These are phyloP conservation scores for Cetradonia linearis DNA, from an alignment of 495 filamentous ascomycete species.

Conservation along the genomic window DNA sequence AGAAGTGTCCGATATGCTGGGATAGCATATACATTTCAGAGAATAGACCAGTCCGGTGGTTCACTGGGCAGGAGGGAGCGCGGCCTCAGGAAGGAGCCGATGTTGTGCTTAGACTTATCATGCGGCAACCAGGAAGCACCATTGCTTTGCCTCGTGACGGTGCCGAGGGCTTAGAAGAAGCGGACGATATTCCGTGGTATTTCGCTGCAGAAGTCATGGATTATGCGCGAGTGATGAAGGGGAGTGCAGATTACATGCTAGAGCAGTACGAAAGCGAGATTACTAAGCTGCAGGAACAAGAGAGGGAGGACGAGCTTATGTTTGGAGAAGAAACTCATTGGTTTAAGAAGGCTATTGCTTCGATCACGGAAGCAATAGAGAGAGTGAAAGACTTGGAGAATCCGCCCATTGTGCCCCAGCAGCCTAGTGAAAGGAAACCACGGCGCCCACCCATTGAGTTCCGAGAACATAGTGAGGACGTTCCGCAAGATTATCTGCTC, in stretches of 20 bases:
- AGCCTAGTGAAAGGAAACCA: slow-evolving; percentile 39
- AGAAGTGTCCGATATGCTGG: slow-evolving; percentile 95
- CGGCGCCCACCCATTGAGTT: slow-evolving; percentile 41
- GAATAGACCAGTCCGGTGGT: slow-evolving; percentile 84
- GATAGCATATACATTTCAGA: slow-evolving; percentile 82
- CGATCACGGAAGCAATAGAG: slow-evolving; percentile 61
- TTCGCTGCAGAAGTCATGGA: slow-evolving; percentile 88
- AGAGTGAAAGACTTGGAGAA: slow-evolving; percentile 63
- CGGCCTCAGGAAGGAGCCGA: slow-evolving; percentile 75
- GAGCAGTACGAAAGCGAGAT: slow-evolving; percentile 72
- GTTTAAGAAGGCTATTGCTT: slow-evolving; percentile 69
- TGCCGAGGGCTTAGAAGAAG: slow-evolving; percentile 52
- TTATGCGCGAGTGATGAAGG: slow-evolving; percentile 93
- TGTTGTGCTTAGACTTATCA: slow-evolving; percentile 76
- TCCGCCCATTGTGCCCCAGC: slow-evolving; percentile 47
- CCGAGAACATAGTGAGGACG: slow-evolving; percentile 35
- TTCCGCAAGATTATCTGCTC: slow-evolving; percentile 45
- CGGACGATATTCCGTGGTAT: slow-evolving; percentile 83
- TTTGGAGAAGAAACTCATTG: slow-evolving; percentile 91
- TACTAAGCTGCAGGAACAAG: slow-evolving; percentile 59
- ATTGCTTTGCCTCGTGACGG: slow-evolving; percentile 80
- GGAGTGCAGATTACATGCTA: slow-evolving; percentile 77
- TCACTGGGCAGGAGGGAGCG: slow-evolving; percentile 74
- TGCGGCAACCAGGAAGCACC: slow-evolving; percentile 66
- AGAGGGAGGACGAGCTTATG: slow-evolving; percentile 79